Evolutionary conservation across 345 rosid species (phyloP), one percentile per base, ranked within the genome.

Genomic region (Dimocarpus longan): DNA sequence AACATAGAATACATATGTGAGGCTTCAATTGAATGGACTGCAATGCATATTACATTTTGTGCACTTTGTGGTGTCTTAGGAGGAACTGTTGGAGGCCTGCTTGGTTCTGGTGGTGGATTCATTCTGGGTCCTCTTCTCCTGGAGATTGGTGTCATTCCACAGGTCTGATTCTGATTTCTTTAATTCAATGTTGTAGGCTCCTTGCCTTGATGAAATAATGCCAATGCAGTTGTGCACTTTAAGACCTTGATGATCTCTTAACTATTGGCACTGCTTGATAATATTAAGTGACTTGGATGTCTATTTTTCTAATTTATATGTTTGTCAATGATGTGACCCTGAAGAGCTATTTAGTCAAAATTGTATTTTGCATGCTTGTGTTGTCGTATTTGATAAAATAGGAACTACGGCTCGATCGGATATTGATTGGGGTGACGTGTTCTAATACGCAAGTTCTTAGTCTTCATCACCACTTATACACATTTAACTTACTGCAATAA

Each of bases 61-160:
- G 97, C 97, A 43, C 84, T 95, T 1, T 95, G 97, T 78, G 97
- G 97, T 32, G 82, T 90, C 78, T 66, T 90, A 21, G 99, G 99
- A 64, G 99, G 98, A 40, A 86, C 91, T 0, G 99, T 95, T 0
- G 99, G 99, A 3, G 99, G 99, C 74, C 89, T 95, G 4, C 97
- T 95, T 0, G 99, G 99, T 24, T 95, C 99, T 0, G 98, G 99
- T 28, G 99, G 99, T 22, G 99, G 99, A 0, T 95, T 95, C 92
- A 87, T 95, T 71, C 88, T 95, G 5, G 97, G 99, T 0, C 99
- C 99, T 0, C 90, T 95, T n/a, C 93, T 95, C 42, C 94, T 95
- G 15, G 99, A 95, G 86, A 95, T 95, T 32, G 99, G 99, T 56
- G 99, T 95, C 84, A 93, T 89, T 73, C 99, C 99, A 0, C 97